Base-by-base conservation (phyloP, 2,329 filamentous ascomycete genomes). In the Ophiocordyceps camponoti-rufipedis region DNA sequence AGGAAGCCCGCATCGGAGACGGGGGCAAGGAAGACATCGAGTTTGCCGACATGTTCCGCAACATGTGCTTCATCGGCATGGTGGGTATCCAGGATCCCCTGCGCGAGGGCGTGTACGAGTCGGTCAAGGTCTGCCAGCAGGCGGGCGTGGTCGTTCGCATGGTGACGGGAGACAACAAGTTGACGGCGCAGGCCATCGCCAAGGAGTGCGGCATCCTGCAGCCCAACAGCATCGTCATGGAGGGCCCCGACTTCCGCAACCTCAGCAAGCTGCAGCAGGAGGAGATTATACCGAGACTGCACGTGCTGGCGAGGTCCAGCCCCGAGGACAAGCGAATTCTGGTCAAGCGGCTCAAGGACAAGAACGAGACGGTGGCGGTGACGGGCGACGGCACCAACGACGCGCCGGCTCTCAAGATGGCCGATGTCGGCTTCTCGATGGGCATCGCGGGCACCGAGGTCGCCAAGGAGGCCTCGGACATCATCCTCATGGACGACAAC, bases 61-160 rank as follows among this genome's bases (percentile, higher is more conserved):
- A 78, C 40, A 51, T 67, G 41, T 61, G 64, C 12, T 66, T 67
- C 48, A 54, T 69, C 40, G 64, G 64, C 14, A 59, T 67, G 9
- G 65, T 86, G 50, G 79, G 78, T 52, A 81, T 83, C 35, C 75
- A 79, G 46, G 78, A 83, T 54, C 78, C 78, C n/a, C 62, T 83
- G 3, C 72, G 79, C 41, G 64, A 67, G 1, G 76, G 74, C 45
- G 79, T 82, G 2, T 65, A 71, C 1, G 67, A 79, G 40, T 76
- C 79, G 2, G 78, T 83, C 4, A 64, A 66, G 43, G 69, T 74
- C 46, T 81, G 76, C 45, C 74, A 78, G 49, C 66, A 70, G 8
- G 78, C 79, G 9, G 78, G 78, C 44, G 78, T 83, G 9, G 74
- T 74, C 41, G 75, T 82, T 4, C 74, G 78, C 48, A 82, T 83